A percentile compares a stretch with the other conserved stretches of the same genome.
Conservation (phyloP, 495 filamentous ascomycete genomes). For the Talaromyces borbonicus region DNA sequence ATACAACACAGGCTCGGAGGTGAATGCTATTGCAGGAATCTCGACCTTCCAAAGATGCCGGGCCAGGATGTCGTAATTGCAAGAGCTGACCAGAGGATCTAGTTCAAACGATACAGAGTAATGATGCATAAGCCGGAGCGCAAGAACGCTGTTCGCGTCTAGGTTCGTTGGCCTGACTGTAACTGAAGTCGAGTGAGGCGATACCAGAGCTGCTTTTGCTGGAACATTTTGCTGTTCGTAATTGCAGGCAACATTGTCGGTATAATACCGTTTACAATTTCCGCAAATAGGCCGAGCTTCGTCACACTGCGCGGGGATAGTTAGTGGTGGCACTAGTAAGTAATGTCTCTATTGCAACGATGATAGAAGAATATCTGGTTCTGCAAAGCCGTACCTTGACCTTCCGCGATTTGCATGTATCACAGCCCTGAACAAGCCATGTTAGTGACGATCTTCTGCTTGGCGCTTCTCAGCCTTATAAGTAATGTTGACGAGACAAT, state of each 20-base stretch:
- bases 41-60: constrained; percentile 2
- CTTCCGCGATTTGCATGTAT: constrained; percentile 6
- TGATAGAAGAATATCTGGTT: too few species aligned
- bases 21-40: constrained; percentile 4
- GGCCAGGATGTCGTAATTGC: neutral
- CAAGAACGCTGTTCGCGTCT: neutral
- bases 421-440: neutral
- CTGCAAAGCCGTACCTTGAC: neutral
- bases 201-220: neutral
- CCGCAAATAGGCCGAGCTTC: constrained; percentile 3
- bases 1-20: neutral
- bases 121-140: constrained; percentile 6
- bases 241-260: neutral
- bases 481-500: too few species aligned
- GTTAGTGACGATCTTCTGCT: neutral
- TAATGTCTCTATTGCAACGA: too few species aligned
- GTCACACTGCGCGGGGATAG: constrained; percentile 1
- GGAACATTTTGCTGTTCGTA: neutral
- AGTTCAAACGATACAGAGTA: neutral
- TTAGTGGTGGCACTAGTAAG: neutral
- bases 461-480: neutral
- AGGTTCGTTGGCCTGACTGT: constrained; percentile 1
- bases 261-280: constrained; percentile 3
- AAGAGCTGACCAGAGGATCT: neutral
- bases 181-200: neutral